phyloP scores from a whole-genome alignment of 2,329 filamentous ascomycete species.

The Sclerotinia sclerotiorum region DNA sequence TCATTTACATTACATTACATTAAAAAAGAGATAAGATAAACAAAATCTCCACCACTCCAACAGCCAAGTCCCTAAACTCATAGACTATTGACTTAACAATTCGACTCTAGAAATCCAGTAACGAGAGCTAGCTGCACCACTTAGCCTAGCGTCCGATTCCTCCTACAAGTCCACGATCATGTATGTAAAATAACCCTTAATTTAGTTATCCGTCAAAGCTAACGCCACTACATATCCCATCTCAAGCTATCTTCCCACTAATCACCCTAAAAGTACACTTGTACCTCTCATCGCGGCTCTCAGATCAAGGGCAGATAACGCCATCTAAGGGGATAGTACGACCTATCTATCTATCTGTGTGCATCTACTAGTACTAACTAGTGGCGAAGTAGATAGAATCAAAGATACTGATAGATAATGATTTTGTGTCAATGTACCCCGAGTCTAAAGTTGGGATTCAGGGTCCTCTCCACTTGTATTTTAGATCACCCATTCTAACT shows the following conservation, averaged over 20 bases:
- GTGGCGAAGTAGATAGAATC: not conserved
- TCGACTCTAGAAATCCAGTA: too few species aligned
- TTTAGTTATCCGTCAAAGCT: not conserved
- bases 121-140: not conserved
- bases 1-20: too few species aligned
- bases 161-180: not conserved
- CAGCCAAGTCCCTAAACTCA: too few species aligned
- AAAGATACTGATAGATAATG: not conserved
- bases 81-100: too few species aligned
- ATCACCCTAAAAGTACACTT: not conserved
- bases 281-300: not conserved
- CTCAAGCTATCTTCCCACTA: not conserved
- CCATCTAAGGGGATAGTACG: too few species aligned
- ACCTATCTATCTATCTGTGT: too few species aligned
- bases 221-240: not conserved
- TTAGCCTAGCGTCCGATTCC: not conserved
- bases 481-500: not conserved
- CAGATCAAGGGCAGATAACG: not conserved
- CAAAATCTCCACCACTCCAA: too few species aligned
- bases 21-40: too few species aligned
- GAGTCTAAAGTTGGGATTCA: not conserved
- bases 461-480: not conserved
- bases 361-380: not conserved
- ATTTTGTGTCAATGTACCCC: not conserved
- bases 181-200: not conserved